These are phyloP conservation scores for Penicillium thymicola DNA, from an alignment of 2,329 filamentous ascomycete genomes.

Conservation along the genomic window DNA sequence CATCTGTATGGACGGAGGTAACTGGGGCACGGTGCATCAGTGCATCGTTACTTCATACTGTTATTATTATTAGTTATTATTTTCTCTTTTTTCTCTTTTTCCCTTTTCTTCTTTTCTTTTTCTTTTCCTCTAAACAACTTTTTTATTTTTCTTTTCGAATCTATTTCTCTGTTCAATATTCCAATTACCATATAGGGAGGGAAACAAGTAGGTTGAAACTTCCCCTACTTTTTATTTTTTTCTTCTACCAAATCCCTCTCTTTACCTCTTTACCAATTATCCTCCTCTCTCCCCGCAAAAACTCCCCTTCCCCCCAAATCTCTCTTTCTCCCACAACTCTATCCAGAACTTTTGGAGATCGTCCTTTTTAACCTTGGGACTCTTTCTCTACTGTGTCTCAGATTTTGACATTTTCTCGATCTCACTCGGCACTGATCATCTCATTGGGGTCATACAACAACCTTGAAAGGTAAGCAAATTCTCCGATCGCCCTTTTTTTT, in stretches of 20 bases:
- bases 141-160: not conserved
- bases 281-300: not conserved
- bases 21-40: constrained; percentile 9
- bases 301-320: not conserved
- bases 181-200: not conserved
- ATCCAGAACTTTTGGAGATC: not conserved
- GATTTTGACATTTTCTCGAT: not conserved
- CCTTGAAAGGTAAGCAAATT: not conserved
- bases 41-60: constrained; percentile 13
- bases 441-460: not conserved
- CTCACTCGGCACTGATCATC: not conserved
- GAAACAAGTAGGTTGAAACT: not conserved
- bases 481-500: not conserved
- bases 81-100: constrained; percentile 1
- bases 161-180: not conserved
- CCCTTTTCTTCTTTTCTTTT: not conserved
- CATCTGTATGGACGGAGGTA: constrained; percentile 3
- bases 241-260: not conserved
- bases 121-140: not conserved
- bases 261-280: not conserved
- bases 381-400: not conserved
- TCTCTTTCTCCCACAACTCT: not conserved
- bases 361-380: not conserved
- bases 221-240: not conserved
- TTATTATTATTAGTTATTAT: not conserved